Evolutionary conservation across 2,329 filamentous ascomycete genomes (phyloP).

Genomic region (Ascosphaera pollenicola): DNA sequence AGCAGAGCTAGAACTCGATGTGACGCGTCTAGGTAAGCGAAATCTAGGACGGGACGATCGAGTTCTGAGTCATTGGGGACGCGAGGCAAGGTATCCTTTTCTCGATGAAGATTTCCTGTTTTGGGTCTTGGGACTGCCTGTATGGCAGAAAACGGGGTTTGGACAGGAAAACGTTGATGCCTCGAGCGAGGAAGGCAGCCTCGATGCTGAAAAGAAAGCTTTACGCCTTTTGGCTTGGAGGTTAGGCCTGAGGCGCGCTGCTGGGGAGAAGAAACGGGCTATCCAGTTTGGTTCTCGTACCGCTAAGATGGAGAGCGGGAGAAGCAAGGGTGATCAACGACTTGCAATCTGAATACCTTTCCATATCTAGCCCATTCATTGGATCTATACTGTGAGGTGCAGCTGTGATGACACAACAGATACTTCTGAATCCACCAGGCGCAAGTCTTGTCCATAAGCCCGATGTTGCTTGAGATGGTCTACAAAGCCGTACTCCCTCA

Average conservation of each 20-base stretch:
- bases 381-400: no score
- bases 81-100: constrained; percentile 75
- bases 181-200: constrained; percentile 11
- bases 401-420: background rate
- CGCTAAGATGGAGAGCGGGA: constrained; percentile 53
- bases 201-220: constrained; percentile 64
- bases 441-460: background rate
- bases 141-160: constrained; percentile 81
- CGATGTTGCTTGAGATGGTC: background rate
- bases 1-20: constrained; percentile 66
- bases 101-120: constrained; percentile 71
- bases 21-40: constrained; percentile 68
- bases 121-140: constrained; percentile 52
- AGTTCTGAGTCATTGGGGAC: constrained; percentile 70
- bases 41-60: constrained; percentile 90
- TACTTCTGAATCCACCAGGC: background rate
- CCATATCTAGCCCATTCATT: no score
- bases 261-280: constrained; percentile 80
- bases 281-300: constrained; percentile 69
- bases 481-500: background rate
- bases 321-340: constrained; percentile 32
- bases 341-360: background rate
- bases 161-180: constrained; percentile 19
- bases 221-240: constrained; percentile 55
- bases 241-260: constrained; percentile 48